Conservation (phyloP, 129 eudicot species). For the Escallonia herrerae region DNA sequence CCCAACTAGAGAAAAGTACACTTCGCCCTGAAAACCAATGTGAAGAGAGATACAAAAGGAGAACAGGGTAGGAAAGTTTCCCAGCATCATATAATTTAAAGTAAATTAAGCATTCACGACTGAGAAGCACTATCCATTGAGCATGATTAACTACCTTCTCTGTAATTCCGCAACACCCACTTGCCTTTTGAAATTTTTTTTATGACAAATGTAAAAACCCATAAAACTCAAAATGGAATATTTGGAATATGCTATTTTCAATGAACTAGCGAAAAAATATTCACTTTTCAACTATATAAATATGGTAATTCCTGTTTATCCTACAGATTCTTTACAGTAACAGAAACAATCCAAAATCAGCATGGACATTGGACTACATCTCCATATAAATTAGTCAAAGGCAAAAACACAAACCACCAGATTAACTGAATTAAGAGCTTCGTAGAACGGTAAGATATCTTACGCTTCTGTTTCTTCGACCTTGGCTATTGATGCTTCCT, state of each 20-base stretch:
- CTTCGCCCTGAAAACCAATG: too few relatives aligned
- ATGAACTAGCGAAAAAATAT: background rate
- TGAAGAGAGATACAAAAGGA: too few relatives aligned
- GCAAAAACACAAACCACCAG: conserved; percentile 10
- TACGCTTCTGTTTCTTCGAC: background rate
- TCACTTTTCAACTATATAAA: background rate
- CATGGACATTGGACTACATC: background rate
- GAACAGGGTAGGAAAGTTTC: too few relatives aligned
- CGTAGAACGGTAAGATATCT: conserved; percentile 6
- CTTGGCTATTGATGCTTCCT: too few relatives aligned
- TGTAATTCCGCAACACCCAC: too few relatives aligned
- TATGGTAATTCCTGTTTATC: conserved; percentile 5
- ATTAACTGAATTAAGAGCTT: background rate
- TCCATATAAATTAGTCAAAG: conserved; percentile 4
- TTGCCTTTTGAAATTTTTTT: too few relatives aligned
- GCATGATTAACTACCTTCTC: too few relatives aligned
- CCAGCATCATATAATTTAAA: too few relatives aligned
- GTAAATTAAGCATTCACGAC: too few relatives aligned
- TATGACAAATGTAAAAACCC: background rate
- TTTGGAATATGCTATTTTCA: background rate
- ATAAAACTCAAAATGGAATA: background rate
- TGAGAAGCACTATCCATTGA: too few relatives aligned
- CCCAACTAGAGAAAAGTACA: too few relatives aligned
- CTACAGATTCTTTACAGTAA: conserved; percentile 28
- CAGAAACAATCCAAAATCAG: conserved; percentile 4